Evolutionary conservation across 2,329 filamentous ascomycete genomes (phyloP).

Genomic region (Cercospora sesami): DNA sequence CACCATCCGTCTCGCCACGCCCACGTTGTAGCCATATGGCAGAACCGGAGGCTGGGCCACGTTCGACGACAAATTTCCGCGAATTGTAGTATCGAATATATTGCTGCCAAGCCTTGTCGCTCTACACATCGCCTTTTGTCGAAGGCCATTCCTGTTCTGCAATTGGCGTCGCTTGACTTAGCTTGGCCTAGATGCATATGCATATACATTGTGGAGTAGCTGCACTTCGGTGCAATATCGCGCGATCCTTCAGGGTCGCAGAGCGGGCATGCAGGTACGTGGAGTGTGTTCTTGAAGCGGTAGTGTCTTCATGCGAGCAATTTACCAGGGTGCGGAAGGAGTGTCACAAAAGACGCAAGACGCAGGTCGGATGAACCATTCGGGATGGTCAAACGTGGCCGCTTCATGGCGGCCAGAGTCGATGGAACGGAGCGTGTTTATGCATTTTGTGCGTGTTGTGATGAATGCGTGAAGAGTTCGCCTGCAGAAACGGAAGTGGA

Average conservation of each 20-base stretch:
- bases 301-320: background rate
- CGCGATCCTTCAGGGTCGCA: background rate
- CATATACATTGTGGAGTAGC: background rate
- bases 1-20: background rate
- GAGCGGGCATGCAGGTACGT: background rate
- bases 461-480: background rate
- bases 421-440: background rate
- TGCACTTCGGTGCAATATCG: constrained; percentile 8
- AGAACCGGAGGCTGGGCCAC: background rate
- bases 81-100: constrained; percentile 8
- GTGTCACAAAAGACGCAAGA: background rate
- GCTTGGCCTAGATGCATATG: background rate
- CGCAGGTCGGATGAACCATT: background rate
- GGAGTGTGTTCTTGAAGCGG: background rate
- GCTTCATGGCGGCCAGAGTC: background rate
- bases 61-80: constrained; percentile 1
- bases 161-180: constrained; percentile 11
- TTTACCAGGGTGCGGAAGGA: background rate
- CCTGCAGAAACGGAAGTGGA: background rate
- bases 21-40: constrained; percentile 8
- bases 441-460: background rate
- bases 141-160: background rate
- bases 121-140: background rate
- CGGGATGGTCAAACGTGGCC: background rate
- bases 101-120: constrained; percentile 11